phyloP scores from a whole-genome alignment of 345 rosid species.

The Hibiscus trionum region DNA sequence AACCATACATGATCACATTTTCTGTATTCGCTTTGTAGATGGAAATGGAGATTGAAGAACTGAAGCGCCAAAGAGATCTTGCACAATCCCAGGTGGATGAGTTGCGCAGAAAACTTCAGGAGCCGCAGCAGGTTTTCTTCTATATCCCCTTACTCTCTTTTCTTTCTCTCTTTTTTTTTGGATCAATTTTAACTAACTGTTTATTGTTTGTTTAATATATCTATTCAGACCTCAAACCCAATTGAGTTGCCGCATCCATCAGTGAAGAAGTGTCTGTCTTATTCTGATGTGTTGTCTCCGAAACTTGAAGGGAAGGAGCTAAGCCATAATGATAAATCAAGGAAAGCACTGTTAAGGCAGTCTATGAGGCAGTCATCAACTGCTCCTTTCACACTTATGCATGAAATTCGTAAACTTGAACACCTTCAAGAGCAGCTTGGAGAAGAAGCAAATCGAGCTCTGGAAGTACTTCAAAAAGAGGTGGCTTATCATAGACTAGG shows the following conservation, averaged over 20 bases:
- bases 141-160: constrained; percentile 5
- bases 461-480: constrained; percentile 95
- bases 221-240: constrained; percentile 43
- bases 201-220: not conserved
- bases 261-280: constrained; percentile 84
- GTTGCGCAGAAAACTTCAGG: constrained; percentile 68
- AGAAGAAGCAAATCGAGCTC: constrained; percentile 89
- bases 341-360: constrained; percentile 60
- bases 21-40: constrained; percentile 41
- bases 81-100: constrained; percentile 80
- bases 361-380: constrained; percentile 93
- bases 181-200: constrained; percentile 6
- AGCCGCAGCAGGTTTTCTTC: constrained; percentile 38
- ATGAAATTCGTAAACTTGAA: constrained; percentile 98
- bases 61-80: constrained; percentile 79
- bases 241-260: constrained; percentile 56
- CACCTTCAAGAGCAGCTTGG: constrained; percentile 97
- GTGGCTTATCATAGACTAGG: constrained; percentile 97
- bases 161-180: not conserved
- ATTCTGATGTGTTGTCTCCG: constrained; percentile 49
- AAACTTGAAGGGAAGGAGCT: constrained; percentile 50
- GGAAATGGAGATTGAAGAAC: constrained; percentile 94
- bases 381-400: constrained; percentile 91
- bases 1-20: constrained; percentile 1
- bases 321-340: constrained; percentile 42